These are phyloP conservation scores for Saturnispora kantuleensis DNA, from an alignment of 805 yeast species.

Conservation along the genomic window DNA sequence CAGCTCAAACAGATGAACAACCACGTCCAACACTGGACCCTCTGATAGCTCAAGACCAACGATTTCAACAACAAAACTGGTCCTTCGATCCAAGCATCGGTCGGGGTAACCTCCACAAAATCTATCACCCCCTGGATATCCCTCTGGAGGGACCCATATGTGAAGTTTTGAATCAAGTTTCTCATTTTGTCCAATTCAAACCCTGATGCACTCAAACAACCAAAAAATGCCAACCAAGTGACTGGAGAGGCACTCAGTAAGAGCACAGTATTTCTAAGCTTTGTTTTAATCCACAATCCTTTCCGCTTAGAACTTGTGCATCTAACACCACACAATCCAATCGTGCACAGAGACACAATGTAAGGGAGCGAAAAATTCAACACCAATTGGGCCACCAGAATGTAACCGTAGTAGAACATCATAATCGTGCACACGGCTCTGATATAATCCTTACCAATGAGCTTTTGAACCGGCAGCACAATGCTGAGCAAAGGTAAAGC, in stretches of 20 bases:
- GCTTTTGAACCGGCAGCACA: not conserved
- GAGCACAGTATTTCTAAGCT: conserved; percentile 17
- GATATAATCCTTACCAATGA: conserved; percentile 13
- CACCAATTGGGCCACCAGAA: conserved; percentile 64
- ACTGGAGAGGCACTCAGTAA: conserved; percentile 27
- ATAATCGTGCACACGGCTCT: conserved; percentile 21
- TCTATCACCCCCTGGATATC: conserved; percentile 15
- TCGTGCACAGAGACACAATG: conserved; percentile 53
- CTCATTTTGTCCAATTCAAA: conserved; percentile 23
- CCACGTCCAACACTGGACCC: conserved; percentile 82
- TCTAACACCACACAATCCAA: conserved; percentile 63
- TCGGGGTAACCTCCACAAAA: conserved; percentile 10
- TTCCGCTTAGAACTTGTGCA: conserved; percentile 19
- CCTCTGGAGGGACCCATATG: conserved; percentile 11
- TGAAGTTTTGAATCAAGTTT: conserved; percentile 25
- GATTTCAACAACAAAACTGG: conserved; percentile 37
- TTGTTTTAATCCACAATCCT: not conserved
- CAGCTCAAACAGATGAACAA: conserved; percentile 61
- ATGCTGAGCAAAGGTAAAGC: conserved; percentile 6
- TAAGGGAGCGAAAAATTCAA: conserved; percentile 80
- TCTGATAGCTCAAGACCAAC: conserved; percentile 53
- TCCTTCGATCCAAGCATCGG: conserved; percentile 19
- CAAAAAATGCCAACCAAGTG: conserved; percentile 20
- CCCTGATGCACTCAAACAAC: conserved; percentile 16
- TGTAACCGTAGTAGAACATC: conserved; percentile 54